Percentiles rank a stretch among this genome's conserved stretches.
These are phyloP conservation scores for Aspergillus sp. DNA, from an alignment of 2,329 filamentous ascomycete genomes.

Conservation along the genomic window DNA sequence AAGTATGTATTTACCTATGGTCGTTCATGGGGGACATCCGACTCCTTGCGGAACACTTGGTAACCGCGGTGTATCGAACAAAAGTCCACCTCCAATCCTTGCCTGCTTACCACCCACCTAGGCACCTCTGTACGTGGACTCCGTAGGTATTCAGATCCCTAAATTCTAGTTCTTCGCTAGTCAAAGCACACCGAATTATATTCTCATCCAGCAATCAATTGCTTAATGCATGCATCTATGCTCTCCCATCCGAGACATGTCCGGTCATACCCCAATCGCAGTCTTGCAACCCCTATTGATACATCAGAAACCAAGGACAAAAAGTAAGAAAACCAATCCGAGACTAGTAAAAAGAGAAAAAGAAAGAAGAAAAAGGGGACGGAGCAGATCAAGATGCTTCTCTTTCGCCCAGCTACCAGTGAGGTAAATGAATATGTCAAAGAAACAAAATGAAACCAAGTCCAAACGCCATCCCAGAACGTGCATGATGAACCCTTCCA, in stretches of 20 bases:
- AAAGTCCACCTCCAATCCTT: no score
- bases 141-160: no score
- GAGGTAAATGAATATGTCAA: background rate
- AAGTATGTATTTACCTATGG: no score
- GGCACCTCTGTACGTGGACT: no score
- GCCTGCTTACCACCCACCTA: no score
- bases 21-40: no score
- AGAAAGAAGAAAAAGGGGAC: background rate
- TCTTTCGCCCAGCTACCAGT: no score
- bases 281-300: constrained; percentile 1
- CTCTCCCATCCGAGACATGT: background rate
- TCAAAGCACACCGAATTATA: no score
- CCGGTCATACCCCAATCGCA: background rate
- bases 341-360: background rate
- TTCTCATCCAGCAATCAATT: background rate
- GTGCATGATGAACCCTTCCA: background rate
- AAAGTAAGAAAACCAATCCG: background rate
- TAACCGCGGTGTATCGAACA: no score
- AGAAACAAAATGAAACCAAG: background rate
- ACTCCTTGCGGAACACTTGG: no score
- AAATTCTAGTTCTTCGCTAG: no score
- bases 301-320: background rate
- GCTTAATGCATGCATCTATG: background rate
- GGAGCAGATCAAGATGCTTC: no score
- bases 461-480: constrained; percentile 10